phyloP scores from a whole-genome alignment of 352 stramenopile species.

The Pythium sp. region DNA sequence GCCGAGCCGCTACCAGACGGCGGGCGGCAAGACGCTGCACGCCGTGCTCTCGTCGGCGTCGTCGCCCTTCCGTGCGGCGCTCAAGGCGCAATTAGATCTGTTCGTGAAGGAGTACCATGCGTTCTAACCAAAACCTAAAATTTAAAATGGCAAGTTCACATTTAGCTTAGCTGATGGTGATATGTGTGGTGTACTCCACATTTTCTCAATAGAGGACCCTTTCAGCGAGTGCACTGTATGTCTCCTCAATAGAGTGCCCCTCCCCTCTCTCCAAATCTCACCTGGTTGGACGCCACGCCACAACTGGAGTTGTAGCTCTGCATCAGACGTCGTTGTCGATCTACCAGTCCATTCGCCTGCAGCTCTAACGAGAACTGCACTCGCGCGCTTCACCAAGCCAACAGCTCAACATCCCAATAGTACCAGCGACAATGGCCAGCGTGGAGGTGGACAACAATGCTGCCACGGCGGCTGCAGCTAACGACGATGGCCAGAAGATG shows the following conservation, averaged over 20 bases:
- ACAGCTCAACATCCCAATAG: background rate
- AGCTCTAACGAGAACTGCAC: background rate
- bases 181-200: background rate
- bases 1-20: slow-evolving; percentile 64
- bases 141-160: background rate
- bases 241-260: background rate
- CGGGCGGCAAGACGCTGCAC: slow-evolving; percentile 67
- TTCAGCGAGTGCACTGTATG: background rate
- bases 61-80: slow-evolving; percentile 61
- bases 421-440: slow-evolving; percentile 8
- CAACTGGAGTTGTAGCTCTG: background rate
- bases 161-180: background rate
- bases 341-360: background rate
- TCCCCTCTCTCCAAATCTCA: background rate
- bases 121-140: slow-evolving; percentile 40
- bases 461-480: background rate
- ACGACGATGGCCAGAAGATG: slow-evolving; percentile 37
- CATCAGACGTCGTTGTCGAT: background rate
- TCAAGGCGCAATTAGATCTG: slow-evolving; percentile 41
- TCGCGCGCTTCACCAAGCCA: background rate
- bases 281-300: background rate
- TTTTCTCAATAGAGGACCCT: background rate
- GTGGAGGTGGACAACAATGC: slow-evolving; percentile 6
- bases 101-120: slow-evolving; percentile 79
- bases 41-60: slow-evolving; percentile 41